phyloP scores from a whole-genome alignment of 2,329 filamentous ascomycete species.

The Hawksworthiomyces lignivorus region DNA sequence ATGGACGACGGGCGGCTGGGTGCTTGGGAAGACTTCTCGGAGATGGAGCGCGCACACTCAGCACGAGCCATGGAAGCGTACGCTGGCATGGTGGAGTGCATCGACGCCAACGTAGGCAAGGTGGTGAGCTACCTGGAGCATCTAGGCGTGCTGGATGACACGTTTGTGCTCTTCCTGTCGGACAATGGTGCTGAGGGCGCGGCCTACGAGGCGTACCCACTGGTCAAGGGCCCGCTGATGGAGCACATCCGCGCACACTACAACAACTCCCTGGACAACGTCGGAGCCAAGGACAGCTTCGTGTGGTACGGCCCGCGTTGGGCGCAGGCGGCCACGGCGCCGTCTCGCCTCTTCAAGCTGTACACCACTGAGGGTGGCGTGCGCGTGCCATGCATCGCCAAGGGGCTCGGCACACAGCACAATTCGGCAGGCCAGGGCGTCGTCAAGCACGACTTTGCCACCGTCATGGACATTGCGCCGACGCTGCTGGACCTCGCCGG shows the following conservation, averaged over 20 bases:
- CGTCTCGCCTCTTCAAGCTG: constrained; percentile 22
- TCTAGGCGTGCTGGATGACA: constrained; percentile 54
- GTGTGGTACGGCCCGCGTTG: constrained; percentile 51
- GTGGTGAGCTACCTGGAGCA: constrained; percentile 47
- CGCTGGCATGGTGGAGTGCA: constrained; percentile 56
- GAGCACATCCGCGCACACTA: constrained; percentile 40
- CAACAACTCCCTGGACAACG: constrained; percentile 47
- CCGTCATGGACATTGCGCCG: constrained; percentile 43
- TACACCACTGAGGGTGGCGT: constrained; percentile 41
- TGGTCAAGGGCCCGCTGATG: constrained; percentile 15
- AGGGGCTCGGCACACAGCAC: constrained; percentile 12
- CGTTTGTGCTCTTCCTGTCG: constrained; percentile 55
- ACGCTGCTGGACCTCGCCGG: constrained; percentile 40
- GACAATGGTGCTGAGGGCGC: constrained; percentile 40
- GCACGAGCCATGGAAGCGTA: constrained; percentile 53
- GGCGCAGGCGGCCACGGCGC: constrained; percentile 30
- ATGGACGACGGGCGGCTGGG: constrained; percentile 34
- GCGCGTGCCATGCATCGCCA: constrained; percentile 41
- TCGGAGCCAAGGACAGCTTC: constrained; percentile 45
- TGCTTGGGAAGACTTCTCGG: constrained; percentile 37
- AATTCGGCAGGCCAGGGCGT: not conserved
- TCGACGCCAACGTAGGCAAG: constrained; percentile 53
- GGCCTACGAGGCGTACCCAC: constrained; percentile 17
- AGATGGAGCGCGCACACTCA: constrained; percentile 39
- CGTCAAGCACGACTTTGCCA: constrained; percentile 43